Base-by-base conservation (phyloP, 129 eudicot species). In the Ambrosia artemisiifolia region DNA sequence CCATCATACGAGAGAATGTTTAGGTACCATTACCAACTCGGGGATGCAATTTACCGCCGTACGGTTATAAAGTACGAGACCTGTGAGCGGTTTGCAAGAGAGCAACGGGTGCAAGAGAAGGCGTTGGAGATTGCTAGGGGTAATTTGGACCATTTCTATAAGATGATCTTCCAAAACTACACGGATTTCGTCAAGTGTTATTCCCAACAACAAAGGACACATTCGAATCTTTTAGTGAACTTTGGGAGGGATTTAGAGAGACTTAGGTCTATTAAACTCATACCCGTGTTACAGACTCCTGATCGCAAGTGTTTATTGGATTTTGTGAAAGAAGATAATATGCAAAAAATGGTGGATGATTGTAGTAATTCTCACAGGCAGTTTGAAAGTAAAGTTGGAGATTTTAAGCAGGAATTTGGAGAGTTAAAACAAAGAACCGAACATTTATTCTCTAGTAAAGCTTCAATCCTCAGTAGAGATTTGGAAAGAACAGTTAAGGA, bases 101-200 rank as follows among this genome's bases (percentile, higher is more conserved):
- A 94, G 79, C 97, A 82, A 75, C 88, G 83, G 80, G 98, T 94
- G 75, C 98, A 94, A 80, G 98, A 90, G 70, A 88, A 82, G 83
- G 98, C 95, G 1, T 78, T 94, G 82, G 98, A 88, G 81, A 94
- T 94, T 65, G 98, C 98, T 40, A 68, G 93, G 85, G 89, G 91
- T 73, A 94, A 79, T 81, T 68, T 94, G 71, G 97, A 90, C 72
- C 88, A 86, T 79, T 88, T 82, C 67, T 94, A 83, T 47, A 88
- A 64, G 82, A 88, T 90, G 80, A 80, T 94, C 34, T 76, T 73
- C 51, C 96, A 94, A 30, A 90, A 81, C 71, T 94, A 90, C 79
- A 75, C 20, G 50, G 97, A 94, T 56, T 94, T 94, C 33, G 76
- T 80, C 36, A 94, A 83, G 80, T 83, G 83, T 78, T 84, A 87